Conservation (phyloP, 2,329 filamentous ascomycete species). For the Epichloe hybrida region DNA sequence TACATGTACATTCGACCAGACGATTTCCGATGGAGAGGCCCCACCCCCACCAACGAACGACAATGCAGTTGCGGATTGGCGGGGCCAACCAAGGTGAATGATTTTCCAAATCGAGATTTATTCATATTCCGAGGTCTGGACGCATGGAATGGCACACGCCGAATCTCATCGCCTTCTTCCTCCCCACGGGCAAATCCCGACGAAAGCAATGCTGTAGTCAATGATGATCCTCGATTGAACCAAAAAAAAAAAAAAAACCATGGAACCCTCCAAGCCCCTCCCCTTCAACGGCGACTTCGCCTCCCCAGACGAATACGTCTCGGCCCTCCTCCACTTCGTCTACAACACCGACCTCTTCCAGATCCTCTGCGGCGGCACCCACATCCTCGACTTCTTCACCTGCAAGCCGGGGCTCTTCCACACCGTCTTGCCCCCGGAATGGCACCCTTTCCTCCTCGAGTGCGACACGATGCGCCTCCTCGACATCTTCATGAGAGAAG, state of each 20-base stretch:
- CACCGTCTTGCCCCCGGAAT: slow-evolving; percentile 65
- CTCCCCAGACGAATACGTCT: slow-evolving; percentile 62
- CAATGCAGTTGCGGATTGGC: no score
- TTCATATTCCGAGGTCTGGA: no score
- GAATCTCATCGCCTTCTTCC: no score
- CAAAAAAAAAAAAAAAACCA: not conserved
- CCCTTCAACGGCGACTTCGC: slow-evolving; percentile 59
- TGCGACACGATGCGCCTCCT: slow-evolving; percentile 63
- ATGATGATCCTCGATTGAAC: no score
- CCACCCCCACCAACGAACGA: no score
- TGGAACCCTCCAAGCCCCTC: slow-evolving; percentile 35
- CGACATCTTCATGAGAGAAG: slow-evolving; percentile 67
- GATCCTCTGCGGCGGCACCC: slow-evolving; percentile 89
- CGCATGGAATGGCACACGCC: no score
- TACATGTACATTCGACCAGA: no score
- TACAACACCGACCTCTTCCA: slow-evolving; percentile 64
- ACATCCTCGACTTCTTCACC: slow-evolving; percentile 94
- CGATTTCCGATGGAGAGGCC: no score
- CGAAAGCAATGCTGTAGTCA: no score
- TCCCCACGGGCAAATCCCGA: no score
- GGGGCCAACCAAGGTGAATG: no score
- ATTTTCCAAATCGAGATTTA: no score
- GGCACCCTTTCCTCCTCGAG: slow-evolving; percentile 64
- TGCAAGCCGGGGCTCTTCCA: slow-evolving; percentile 72
- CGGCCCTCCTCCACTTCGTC: slow-evolving; percentile 63